phyloP scores from a whole-genome alignment of 2,329 filamentous ascomycete genomes.

The Ascochyta fabae region DNA sequence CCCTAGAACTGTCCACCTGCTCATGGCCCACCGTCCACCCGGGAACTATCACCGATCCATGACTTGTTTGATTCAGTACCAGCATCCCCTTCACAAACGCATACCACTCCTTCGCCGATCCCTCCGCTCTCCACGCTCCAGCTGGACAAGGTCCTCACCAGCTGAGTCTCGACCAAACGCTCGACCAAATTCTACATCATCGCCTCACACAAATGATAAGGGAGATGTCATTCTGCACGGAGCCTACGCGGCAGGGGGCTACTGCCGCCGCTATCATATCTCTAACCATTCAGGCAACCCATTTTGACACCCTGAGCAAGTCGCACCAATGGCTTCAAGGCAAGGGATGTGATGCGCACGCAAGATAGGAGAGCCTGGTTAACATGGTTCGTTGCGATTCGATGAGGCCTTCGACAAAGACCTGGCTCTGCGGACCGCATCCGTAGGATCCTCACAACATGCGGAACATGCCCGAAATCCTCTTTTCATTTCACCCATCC shows the following conservation, averaged over 20 bases:
- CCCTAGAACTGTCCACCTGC: background rate
- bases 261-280: background rate
- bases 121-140: background rate
- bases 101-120: background rate
- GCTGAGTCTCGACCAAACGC: background rate
- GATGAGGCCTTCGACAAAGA: background rate
- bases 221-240: background rate
- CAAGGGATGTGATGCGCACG: background rate
- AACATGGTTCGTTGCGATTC: background rate
- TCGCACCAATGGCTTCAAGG: constrained; percentile 2
- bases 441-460: background rate
- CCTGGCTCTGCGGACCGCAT: background rate
- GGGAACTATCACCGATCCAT: background rate
- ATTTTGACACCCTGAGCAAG: background rate
- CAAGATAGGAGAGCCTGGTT: constrained; percentile 3
- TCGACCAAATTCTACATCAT: background rate
- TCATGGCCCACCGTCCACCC: background rate
- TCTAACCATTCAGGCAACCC: background rate
- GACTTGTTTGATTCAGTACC: background rate
- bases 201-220: constrained; percentile 5
- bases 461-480: background rate
- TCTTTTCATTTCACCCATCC: background rate
- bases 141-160: background rate
- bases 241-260: constrained; percentile 2
- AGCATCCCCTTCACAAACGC: background rate